A percentile compares a stretch with the other conserved stretches of the same genome.
Evolutionary conservation across 2,329 filamentous ascomycete genomes (phyloP).

Genomic region (Penicillium corylophilum): DNA sequence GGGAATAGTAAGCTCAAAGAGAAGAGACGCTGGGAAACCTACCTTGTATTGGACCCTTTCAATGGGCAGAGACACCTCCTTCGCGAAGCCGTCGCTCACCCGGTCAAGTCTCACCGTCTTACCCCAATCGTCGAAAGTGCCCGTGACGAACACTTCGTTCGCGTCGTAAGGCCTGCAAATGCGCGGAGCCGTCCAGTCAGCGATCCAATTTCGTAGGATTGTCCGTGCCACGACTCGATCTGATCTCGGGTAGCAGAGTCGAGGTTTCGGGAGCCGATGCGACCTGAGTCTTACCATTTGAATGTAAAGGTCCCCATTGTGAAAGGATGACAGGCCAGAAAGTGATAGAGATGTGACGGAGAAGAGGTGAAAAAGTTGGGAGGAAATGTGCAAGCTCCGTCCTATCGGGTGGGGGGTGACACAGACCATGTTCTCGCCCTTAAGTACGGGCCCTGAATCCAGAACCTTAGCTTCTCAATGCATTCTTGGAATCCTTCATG

Average conservation of each 20-base stretch:
- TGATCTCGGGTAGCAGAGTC: not conserved
- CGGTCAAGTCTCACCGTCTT: conserved; percentile 83
- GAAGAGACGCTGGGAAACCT: conserved; percentile 39
- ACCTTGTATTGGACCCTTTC: conserved; percentile 89
- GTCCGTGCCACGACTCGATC: conserved; percentile 17
- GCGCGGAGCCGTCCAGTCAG: conserved; percentile 31
- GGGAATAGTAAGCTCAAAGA: not conserved
- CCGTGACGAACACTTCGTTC: conserved; percentile 88
- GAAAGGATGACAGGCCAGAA: not conserved
- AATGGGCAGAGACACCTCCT: conserved; percentile 70
- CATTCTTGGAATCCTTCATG: too few relatives aligned
- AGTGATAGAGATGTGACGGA: not conserved
- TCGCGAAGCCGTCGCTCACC: conserved; percentile 70
- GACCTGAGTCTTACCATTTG: conserved; percentile 33
- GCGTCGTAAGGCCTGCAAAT: conserved; percentile 74
- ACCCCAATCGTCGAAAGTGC: conserved; percentile 91
- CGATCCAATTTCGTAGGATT: conserved; percentile 16
- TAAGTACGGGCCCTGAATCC: not conserved
- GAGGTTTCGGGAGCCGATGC: not conserved
- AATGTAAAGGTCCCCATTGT: conserved; percentile 39
- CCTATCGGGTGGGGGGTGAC: conserved; percentile 21
- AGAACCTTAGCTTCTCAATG: not conserved
- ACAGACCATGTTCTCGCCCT: conserved; percentile 16
- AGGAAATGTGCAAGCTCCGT: conserved; percentile 5
- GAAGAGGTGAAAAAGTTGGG: conserved; percentile 5